Percentiles rank a stretch among this genome's conserved stretches.
These are phyloP conservation scores for Dactylellina leptospora DNA, from an alignment of 2,329 filamentous ascomycete genomes.

Conservation along the genomic window DNA sequence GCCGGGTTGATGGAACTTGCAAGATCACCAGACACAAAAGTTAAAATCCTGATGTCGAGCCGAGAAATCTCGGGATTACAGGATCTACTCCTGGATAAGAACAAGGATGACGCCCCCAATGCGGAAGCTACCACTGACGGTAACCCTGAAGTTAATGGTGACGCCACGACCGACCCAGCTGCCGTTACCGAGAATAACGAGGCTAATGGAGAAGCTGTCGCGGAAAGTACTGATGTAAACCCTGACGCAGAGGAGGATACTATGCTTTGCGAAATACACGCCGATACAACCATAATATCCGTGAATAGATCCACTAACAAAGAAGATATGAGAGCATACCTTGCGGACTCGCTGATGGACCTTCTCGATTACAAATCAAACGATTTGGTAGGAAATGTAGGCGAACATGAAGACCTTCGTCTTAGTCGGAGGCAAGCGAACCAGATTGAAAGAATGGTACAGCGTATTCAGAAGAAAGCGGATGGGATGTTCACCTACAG, in stretches of 20 bases:
- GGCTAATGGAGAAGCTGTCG: neutral
- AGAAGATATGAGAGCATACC: conserved; percentile 38
- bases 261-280: conserved; percentile 12
- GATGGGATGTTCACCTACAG: conserved; percentile 48
- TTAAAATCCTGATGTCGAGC: conserved; percentile 38
- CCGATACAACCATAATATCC: conserved; percentile 22
- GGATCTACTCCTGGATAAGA: neutral
- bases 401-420: neutral
- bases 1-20: conserved; percentile 17
- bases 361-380: conserved; percentile 16
- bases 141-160: no score
- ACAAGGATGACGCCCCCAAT: neutral
- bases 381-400: neutral
- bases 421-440: conserved; percentile 13
- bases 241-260: neutral
- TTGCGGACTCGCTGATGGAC: conserved; percentile 22
- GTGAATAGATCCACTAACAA: conserved; percentile 31
- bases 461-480: conserved; percentile 34
- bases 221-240: neutral
- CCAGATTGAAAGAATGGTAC: conserved; percentile 32
- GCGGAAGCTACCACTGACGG: neutral
- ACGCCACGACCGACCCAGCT: neutral
- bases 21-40: neutral
- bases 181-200: neutral
- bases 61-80: conserved; percentile 19